Evolutionary conservation across 768 basidiomycete genomes (phyloP).

Genomic region (Xerocomellus amylosporus): DNA sequence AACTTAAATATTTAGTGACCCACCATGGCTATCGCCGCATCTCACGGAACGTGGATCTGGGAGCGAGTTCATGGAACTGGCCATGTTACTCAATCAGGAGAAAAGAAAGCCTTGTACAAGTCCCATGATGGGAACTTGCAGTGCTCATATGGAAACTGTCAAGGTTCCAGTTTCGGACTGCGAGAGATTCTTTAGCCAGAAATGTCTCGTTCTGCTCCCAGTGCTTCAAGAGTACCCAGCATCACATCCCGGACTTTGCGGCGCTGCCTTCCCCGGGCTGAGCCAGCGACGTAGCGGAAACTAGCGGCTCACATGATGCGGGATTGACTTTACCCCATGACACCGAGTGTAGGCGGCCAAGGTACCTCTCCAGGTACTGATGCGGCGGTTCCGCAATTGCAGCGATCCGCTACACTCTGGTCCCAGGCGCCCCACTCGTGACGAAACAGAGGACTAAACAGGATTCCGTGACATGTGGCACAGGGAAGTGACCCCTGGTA

Average conservation of each 20-base stretch:
- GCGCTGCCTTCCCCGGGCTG: conserved; percentile 1
- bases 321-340: conserved; percentile 14
- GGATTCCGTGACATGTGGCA: conserved; percentile 4
- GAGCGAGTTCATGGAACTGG: not conserved
- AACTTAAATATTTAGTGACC: conserved; percentile 13
- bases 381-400: conserved; percentile 15
- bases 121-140: conserved; percentile 8
- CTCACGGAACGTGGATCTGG: conserved; percentile 23
- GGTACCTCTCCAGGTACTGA: not conserved
- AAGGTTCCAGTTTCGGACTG: conserved; percentile 14
- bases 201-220: conserved; percentile 8
- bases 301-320: conserved; percentile 20
- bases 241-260: conserved; percentile 31
- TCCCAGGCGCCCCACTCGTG: not conserved
- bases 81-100: conserved; percentile 14
- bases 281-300: conserved; percentile 14
- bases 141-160: conserved; percentile 9
- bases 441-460: not conserved
- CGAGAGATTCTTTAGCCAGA: conserved; percentile 12
- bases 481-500: conserved; percentile 2
- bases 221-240: conserved; percentile 7
- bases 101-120: not conserved
- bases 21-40: conserved; percentile 22
- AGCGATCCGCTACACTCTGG: not conserved
- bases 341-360: not conserved